These are phyloP conservation scores for Neurospora pannonica DNA, from an alignment of 495 filamentous ascomycete genomes.

Conservation along the genomic window DNA sequence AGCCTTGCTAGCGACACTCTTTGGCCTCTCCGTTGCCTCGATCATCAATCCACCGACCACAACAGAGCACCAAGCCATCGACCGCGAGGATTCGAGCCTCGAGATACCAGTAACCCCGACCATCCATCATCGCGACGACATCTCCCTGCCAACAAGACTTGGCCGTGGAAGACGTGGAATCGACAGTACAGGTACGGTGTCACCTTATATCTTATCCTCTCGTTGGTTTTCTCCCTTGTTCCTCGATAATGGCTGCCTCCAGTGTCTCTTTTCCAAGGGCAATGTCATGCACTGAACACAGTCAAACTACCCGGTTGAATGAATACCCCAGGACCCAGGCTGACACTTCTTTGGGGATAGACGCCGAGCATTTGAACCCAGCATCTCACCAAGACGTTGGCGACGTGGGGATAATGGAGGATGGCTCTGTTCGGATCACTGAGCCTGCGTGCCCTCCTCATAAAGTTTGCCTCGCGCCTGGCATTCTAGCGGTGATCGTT, in stretches of 20 bases:
- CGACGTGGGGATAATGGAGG: background rate
- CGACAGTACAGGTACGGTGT: background rate
- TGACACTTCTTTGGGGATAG: background rate
- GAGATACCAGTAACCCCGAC: background rate
- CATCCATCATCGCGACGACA: background rate
- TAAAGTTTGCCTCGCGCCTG: background rate
- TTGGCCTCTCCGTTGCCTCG: background rate
- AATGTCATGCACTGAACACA: background rate
- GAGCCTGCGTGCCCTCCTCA: background rate
- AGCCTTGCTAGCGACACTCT: background rate
- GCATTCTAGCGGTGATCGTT: background rate
- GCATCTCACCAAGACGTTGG: background rate
- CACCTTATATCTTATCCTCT: background rate
- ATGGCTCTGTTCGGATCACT: background rate
- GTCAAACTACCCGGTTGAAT: background rate
- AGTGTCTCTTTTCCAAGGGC: background rate
- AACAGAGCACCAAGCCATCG: background rate
- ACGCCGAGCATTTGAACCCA: background rate
- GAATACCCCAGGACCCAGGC: background rate
- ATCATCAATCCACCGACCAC: background rate
- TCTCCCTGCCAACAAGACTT: background rate
- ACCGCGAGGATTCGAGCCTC: background rate
- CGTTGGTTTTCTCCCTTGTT: background rate
- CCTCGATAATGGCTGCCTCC: background rate
- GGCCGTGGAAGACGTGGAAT: background rate